Percentiles rank a stretch among this genome's conserved stretches.
phyloP scores from a whole-genome alignment of 805 yeast genomes.

The Dipodascopsis uninucleata region DNA sequence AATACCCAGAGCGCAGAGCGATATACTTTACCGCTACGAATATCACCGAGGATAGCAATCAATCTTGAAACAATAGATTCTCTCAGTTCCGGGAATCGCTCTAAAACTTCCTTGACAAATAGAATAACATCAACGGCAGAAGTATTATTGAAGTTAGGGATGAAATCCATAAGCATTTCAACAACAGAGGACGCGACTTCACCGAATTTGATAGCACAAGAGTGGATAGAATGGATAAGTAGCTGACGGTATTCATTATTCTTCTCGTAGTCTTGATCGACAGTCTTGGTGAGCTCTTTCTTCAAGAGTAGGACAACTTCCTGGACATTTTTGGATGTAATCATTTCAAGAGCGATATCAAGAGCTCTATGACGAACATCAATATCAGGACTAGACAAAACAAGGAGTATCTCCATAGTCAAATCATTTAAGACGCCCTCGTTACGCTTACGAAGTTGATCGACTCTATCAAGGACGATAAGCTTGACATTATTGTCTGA shows the following conservation, averaged over 20 bases:
- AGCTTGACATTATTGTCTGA: slow-evolving; percentile 94
- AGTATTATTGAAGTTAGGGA: slow-evolving; percentile 75
- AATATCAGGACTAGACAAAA: slow-evolving; percentile 80
- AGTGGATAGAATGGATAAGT: slow-evolving; percentile 81
- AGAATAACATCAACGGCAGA: slow-evolving; percentile 86
- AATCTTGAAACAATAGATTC: slow-evolving; percentile 60
- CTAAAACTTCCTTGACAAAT: slow-evolving; percentile 93
- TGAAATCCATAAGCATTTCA: slow-evolving; percentile 77
- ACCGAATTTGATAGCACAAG: slow-evolving; percentile 78
- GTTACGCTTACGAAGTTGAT: slow-evolving; percentile 64
- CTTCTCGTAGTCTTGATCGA: slow-evolving; percentile 69
- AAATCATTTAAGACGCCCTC: slow-evolving; percentile 83
- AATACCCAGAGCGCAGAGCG: slow-evolving; percentile 94
- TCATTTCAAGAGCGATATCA: slow-evolving; percentile 73
- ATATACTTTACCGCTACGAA: slow-evolving; percentile 84
- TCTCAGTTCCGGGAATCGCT: slow-evolving; percentile 80
- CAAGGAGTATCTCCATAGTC: slow-evolving; percentile 79
- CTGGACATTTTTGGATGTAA: slow-evolving; percentile 84
- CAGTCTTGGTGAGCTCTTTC: slow-evolving; percentile 79
- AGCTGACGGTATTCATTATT: slow-evolving; percentile 82
- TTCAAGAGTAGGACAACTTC: slow-evolving; percentile 88
- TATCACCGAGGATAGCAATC: slow-evolving; percentile 55
- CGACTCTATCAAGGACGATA: slow-evolving; percentile 82
- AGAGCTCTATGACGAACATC: slow-evolving; percentile 89
- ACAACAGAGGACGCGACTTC: slow-evolving; percentile 92